phyloP scores from a whole-genome alignment of 257 asterid species.

The Leptodermis oblonga region DNA sequence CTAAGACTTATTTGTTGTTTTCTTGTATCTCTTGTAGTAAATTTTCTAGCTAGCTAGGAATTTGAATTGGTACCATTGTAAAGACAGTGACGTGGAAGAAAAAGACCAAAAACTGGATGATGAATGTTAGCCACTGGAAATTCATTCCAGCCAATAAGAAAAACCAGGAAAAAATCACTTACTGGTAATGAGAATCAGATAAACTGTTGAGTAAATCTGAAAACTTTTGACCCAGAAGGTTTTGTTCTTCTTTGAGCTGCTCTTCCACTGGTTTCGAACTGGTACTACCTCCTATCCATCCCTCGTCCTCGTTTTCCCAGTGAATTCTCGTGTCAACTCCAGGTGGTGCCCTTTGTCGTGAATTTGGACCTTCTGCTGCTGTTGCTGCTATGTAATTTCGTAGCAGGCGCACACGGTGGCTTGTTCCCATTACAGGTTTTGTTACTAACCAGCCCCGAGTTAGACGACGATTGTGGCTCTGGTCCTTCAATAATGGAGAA shows the following conservation, averaged over 20 bases:
- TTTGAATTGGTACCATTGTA: not conserved
- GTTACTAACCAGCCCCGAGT: conserved; percentile 12
- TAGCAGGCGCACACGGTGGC: conserved; percentile 4
- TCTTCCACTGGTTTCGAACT: conserved; percentile 34
- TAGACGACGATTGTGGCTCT: conserved; percentile 23
- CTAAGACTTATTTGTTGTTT: not conserved
- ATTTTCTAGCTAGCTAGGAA: not conserved
- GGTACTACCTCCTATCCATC: conserved; percentile 70
- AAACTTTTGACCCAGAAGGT: conserved; percentile 50
- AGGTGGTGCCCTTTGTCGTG: conserved; percentile 49
- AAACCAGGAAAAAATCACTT: not conserved
- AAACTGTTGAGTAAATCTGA: conserved; percentile 74
- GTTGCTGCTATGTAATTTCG: conserved; percentile 17
- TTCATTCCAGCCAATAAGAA: not conserved
- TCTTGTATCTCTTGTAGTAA: not conserved
- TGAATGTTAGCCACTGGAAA: not conserved
- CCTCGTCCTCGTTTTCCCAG: conserved; percentile 87
- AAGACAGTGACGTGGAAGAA: not conserved
- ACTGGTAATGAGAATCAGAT: conserved; percentile 87
- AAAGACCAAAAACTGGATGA: conserved; percentile 9
- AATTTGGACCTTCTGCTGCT: conserved; percentile 43
- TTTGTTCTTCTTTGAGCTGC: conserved; percentile 40
- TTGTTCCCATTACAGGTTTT: conserved; percentile 15
- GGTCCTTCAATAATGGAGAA: conserved; percentile 35
- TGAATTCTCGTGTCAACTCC: conserved; percentile 86